Conservation (phyloP, 805 yeast species). For the Saturnispora serradocipensis region DNA sequence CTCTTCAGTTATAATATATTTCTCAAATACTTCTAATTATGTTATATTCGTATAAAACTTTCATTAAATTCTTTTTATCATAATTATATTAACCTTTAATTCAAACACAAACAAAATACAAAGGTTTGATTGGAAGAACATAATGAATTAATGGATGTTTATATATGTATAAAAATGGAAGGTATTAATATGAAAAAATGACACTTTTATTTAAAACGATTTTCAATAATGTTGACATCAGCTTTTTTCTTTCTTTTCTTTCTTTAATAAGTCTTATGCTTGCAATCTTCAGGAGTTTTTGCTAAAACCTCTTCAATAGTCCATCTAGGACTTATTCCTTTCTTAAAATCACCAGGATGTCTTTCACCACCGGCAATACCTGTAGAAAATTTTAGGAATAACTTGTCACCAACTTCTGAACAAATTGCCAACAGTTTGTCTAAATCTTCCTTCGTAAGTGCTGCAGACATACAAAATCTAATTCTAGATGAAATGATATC, state of each 20-base stretch:
- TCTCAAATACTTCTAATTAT: background rate
- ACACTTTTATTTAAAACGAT: background rate
- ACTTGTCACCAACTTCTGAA: constrained; percentile 68
- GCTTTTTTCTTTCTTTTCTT: background rate
- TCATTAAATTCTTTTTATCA: too few relatives aligned
- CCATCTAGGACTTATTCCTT: constrained; percentile 62
- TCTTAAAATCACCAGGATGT: constrained; percentile 44
- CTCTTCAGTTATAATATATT: background rate
- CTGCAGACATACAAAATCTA: constrained; percentile 85
- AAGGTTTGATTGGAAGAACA: too few relatives aligned
- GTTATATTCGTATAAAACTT: background rate
- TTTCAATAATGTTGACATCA: background rate
- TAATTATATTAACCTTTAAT: background rate
- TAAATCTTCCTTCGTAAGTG: constrained; percentile 88
- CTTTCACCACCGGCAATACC: constrained; percentile 60
- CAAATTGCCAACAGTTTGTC: constrained; percentile 67
- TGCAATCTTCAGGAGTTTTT: constrained; percentile 59
- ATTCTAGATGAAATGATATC: constrained; percentile 85
- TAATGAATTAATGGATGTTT: background rate
- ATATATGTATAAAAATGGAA: background rate
- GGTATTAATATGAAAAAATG: background rate
- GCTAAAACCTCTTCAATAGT: constrained; percentile 66
- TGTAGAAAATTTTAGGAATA: constrained; percentile 67
- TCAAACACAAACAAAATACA: background rate
- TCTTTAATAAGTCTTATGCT: constrained; percentile 17